Evolutionary conservation across 345 rosid genomes (phyloP).

Genomic region (Psidium friedrichsthalianum): DNA sequence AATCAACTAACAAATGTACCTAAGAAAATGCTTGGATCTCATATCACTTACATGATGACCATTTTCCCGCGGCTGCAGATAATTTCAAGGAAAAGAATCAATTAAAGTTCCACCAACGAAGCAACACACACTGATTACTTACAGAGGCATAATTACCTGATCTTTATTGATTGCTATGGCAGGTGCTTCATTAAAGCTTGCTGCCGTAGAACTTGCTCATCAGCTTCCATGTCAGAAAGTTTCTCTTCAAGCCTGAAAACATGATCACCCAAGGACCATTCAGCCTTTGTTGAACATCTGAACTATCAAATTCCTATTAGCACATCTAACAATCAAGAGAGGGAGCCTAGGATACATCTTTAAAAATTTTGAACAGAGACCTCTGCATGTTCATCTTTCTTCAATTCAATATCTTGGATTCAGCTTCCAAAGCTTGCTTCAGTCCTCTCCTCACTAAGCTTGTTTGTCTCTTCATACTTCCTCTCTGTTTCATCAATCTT

Average conservation of each 20-base stretch:
- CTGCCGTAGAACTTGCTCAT: constrained; percentile 59
- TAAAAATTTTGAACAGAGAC: constrained; percentile 16
- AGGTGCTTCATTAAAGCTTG: constrained; percentile 44
- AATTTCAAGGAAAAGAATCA: constrained; percentile 1
- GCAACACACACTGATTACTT: not conserved
- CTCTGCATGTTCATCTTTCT: constrained; percentile 84
- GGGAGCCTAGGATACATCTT: not conserved
- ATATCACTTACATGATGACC: constrained; percentile 50
- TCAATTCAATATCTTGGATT: constrained; percentile 78
- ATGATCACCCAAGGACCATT: not conserved
- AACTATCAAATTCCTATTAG: not conserved
- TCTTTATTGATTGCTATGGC: constrained; percentile 30
- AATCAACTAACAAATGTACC: not conserved
- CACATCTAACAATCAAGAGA: not conserved
- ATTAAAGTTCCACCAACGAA: constrained; percentile 1
- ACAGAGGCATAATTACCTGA: constrained; percentile 22
- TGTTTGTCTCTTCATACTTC: constrained; percentile 67
- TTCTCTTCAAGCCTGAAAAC: constrained; percentile 69
- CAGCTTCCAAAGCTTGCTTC: constrained; percentile 71
- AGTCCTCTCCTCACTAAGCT: constrained; percentile 71
- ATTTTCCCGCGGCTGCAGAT: constrained; percentile 59
- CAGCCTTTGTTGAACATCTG: not conserved
- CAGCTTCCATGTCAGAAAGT: constrained; percentile 73
- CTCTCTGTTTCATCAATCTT: constrained; percentile 77
- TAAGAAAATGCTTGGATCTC: not conserved